These are phyloP conservation scores for Phoenix dactylifera DNA, from an alignment of 176 grass and related monocot genomes.

Conservation along the genomic window DNA sequence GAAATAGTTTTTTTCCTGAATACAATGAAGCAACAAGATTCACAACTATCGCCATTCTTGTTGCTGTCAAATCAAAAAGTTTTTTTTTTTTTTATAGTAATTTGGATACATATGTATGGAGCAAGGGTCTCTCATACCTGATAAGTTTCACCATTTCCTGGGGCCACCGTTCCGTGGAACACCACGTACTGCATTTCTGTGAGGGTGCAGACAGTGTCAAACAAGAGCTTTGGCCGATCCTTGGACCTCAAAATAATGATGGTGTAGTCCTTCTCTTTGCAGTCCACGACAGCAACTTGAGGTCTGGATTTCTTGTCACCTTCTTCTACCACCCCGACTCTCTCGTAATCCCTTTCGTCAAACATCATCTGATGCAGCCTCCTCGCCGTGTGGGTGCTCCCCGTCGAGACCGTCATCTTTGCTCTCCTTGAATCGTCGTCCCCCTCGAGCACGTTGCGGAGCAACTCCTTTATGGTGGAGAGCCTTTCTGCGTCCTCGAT, in stretches of 20 bases:
- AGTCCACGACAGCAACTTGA: constrained; percentile 30
- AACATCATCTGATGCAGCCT: constrained; percentile 54
- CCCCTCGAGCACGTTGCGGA: constrained; percentile 38
- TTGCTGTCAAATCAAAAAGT: too few species aligned
- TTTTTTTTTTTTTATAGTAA: too few species aligned
- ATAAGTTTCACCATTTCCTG: constrained; percentile 42
- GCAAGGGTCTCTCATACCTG: constrained; percentile 25
- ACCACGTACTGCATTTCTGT: constrained; percentile 56
- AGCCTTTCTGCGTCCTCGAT: constrained; percentile 22
- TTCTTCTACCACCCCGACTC: not conserved
- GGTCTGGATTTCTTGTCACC: constrained; percentile 1
- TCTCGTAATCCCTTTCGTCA: constrained; percentile 11
- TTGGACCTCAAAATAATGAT: constrained; percentile 41
- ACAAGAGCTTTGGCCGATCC: constrained; percentile 53
- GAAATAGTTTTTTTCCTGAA: too few species aligned
- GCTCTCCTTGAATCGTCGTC: not conserved
- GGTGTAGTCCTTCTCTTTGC: constrained; percentile 43
- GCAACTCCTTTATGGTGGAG: constrained; percentile 26
- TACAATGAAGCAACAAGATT: too few species aligned
- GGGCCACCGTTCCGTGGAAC: constrained; percentile 56
- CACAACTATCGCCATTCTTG: too few species aligned
- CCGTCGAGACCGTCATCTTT: constrained; percentile 14
- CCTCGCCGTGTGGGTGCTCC: constrained; percentile 27
- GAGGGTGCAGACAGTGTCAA: constrained; percentile 59
- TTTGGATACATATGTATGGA: too few species aligned